Evolutionary conservation across 495 filamentous ascomycete genomes (phyloP).

Genomic region (Apodospora peruviana): DNA sequence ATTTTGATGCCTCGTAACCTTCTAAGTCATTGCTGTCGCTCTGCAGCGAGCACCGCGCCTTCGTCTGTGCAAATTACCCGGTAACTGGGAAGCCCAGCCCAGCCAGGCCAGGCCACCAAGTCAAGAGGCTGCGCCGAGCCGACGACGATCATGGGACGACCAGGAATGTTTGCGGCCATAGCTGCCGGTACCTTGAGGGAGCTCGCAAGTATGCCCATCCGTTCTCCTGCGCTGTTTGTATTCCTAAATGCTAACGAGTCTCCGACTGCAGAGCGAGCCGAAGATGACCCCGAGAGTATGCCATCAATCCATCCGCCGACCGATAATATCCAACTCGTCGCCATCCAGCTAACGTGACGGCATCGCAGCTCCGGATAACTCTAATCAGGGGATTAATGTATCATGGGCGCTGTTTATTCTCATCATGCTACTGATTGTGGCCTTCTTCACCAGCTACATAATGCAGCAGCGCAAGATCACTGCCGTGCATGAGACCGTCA

Average conservation of each 20-base stretch:
- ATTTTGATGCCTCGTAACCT: slow-evolving; percentile 5
- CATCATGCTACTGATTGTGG: slow-evolving; percentile 84
- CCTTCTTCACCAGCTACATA: slow-evolving; percentile 94
- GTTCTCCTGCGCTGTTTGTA: background rate
- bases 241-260: slow-evolving; percentile 14
- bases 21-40: slow-evolving; percentile 2
- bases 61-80: too few species aligned
- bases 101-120: too few species aligned
- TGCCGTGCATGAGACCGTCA: slow-evolving; percentile 94
- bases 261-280: slow-evolving; percentile 39
- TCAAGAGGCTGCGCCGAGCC: too few species aligned
- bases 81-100: too few species aligned
- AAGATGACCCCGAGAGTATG: slow-evolving; percentile 47
- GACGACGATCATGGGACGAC: too few species aligned
- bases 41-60: slow-evolving; percentile 1
- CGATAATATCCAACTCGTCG: background rate
- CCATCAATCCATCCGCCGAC: too few species aligned
- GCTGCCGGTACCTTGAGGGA: slow-evolving; percentile 33
- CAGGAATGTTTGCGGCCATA: slow-evolving; percentile 26
- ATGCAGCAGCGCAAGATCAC: slow-evolving; percentile 92
- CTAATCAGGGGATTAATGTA: slow-evolving; percentile 81
- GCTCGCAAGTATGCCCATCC: slow-evolving; percentile 33
- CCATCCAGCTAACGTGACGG: slow-evolving; percentile 13
- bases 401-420: slow-evolving; percentile 97
- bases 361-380: slow-evolving; percentile 38